Evolutionary conservation across 176 grass and related monocot species (phyloP), one percentile per base, ranked within the genome.

Genomic region (Chloris gayana): DNA sequence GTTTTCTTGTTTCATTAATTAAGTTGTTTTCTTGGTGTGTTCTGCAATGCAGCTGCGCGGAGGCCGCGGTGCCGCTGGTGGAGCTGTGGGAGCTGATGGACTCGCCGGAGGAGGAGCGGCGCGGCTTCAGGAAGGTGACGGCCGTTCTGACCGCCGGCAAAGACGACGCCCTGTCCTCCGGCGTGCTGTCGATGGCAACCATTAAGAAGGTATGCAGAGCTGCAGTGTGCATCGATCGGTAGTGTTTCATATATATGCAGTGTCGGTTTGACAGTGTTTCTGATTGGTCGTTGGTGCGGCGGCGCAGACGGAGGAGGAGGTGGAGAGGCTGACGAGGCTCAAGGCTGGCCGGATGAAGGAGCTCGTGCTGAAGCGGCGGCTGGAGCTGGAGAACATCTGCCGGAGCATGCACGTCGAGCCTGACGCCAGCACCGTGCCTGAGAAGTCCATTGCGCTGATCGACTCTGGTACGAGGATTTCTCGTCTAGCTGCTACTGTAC

Each of bases 21-120:
- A n/a, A n/a, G 1, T 53, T 7, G 17, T 30, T 12, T 78, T 0
- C n/a, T n/a, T n/a, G 29, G 4, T 18, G 2, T 70, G 77, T 4
- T 77, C 35, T 47, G 34, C 29, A 0, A 64, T 38, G 51, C 80
- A 84, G 88, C 69, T 90, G 78, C 73, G 88, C n/a, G 54, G 88
- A 90, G 14, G 74, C 69, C 24, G 82, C 73, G 62, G 19, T 71
- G 53, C 80, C 82, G 7, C 22, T 92, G 59, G 71, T 92, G 19
- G 86, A 89, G 50, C 83, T 92, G 14, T 92, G 90, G 90, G 83
- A 89, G 19, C 75, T 89, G 39, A 92, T 92, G 90, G 86, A 92
- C 61, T 83, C 83, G 42, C 83, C 86, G 50, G 86, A 73, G 60
- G 90, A 89, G 62, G 90, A 89, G 86, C 84, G 79, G 21, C 83